These are phyloP conservation scores for Aspergillus persii DNA, from an alignment of 2,329 filamentous ascomycete genomes.

Conservation along the genomic window DNA sequence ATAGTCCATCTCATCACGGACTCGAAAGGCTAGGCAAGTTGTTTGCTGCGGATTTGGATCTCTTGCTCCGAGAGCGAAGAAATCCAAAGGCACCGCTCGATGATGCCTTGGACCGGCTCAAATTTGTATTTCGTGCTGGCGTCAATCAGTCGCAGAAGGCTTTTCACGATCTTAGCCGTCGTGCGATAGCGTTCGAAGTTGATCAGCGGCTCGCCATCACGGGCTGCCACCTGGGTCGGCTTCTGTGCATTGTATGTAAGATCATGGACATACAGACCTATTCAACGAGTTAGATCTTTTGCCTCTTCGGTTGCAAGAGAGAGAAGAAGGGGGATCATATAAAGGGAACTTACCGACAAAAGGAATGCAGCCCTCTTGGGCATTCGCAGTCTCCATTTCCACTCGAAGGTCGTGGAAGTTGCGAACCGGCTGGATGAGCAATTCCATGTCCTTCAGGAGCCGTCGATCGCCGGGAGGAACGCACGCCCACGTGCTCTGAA, in stretches of 20 bases:
- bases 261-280: constrained; percentile 64
- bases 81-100: constrained; percentile 65
- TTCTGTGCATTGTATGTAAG: constrained; percentile 67
- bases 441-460: constrained; percentile 58
- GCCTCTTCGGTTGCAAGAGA: neutral
- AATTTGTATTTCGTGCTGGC: constrained; percentile 62
- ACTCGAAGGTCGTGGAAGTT: constrained; percentile 63
- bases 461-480: constrained; percentile 55
- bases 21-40: constrained; percentile 34
- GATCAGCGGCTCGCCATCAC: constrained; percentile 54
- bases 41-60: constrained; percentile 49
- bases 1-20: neutral
- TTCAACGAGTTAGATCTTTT: constrained; percentile 1
- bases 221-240: constrained; percentile 54
- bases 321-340: neutral
- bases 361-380: constrained; percentile 63
- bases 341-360: constrained; percentile 54
- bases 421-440: constrained; percentile 59
- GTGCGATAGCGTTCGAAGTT: constrained; percentile 67
- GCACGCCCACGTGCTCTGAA: constrained; percentile 59
- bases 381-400: constrained; percentile 61
- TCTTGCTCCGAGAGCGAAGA: constrained; percentile 59
- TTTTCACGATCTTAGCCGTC: constrained; percentile 64
- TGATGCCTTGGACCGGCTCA: constrained; percentile 55
- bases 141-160: constrained; percentile 60